Conservation (phyloP, 805 yeast species). For the Saccharomycopsis fodiens region DNA sequence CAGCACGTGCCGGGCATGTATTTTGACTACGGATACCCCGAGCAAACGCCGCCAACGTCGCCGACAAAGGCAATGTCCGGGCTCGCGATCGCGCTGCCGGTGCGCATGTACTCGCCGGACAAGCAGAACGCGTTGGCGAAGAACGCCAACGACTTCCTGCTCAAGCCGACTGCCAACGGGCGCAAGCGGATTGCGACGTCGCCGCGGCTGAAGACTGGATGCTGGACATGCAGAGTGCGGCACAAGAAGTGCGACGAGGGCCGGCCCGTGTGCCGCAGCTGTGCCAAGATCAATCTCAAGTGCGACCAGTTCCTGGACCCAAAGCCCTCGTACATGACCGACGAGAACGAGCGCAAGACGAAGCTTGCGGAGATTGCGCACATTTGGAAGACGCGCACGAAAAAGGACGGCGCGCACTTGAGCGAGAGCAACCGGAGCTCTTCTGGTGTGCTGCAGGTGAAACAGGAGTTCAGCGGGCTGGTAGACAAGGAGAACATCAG, state of each 20-base stretch:
- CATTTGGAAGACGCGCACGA: conserved; percentile 19
- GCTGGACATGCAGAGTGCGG: conserved; percentile 55
- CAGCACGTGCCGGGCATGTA: neutral
- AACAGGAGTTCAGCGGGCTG: neutral
- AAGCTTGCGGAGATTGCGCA: conserved; percentile 21
- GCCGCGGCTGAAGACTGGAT: conserved; percentile 41
- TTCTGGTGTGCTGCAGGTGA: neutral
- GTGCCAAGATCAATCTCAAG: conserved; percentile 24
- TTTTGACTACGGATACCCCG: neutral
- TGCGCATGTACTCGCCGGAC: conserved; percentile 2
- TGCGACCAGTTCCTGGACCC: conserved; percentile 21
- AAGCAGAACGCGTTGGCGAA: neutral
- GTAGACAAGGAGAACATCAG: neutral
- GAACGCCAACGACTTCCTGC: conserved; percentile 6
- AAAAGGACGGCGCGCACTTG: conserved; percentile 5
- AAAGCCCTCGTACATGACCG: conserved; percentile 20
- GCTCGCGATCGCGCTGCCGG: conserved; percentile 6
- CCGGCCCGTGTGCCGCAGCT: conserved; percentile 35
- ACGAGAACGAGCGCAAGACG: conserved; percentile 18
- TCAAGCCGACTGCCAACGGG: conserved; percentile 20
- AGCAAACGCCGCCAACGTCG: conserved; percentile 16
- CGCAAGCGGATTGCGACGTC: conserved; percentile 21
- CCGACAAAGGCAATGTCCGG: conserved; percentile 9
- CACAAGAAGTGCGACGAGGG: conserved; percentile 58
- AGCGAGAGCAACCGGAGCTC: neutral